Base-by-base conservation (phyloP, 345 rosid species). In the Adansonia digitata region DNA sequence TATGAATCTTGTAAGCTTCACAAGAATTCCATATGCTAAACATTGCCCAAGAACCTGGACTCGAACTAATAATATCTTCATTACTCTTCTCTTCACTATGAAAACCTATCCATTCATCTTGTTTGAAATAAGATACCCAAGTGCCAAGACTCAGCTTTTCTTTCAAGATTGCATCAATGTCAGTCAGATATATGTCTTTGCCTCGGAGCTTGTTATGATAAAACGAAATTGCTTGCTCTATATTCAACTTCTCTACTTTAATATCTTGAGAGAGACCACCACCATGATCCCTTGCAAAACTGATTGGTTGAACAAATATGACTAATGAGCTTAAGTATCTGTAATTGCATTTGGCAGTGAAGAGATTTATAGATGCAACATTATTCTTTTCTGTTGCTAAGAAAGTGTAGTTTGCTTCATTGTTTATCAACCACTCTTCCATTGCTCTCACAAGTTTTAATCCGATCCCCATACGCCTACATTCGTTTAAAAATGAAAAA, bases 21-120 rank as follows among this genome's bases (percentile, higher is more conserved):
- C 87, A 82, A 29, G 90, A 86, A 57, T 83, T 86, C 92, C 92
- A 88, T 35, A 86, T 56, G 78, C 92, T 86, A 40, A 88, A 88
- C 13, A 86, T 72, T 4, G 74, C 77, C 90, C 86, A 82, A 52
- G 88, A 79, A 40, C 82, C 67, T 53, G 87, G 85, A 49, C 72
- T 80, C 24, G 75, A 74, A 17, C 43, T 46, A 0, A 56, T 35
- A 15, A 69, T 31, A 15, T 78, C 84, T 66, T 68, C 70, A 67
- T 46, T 40, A 17, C 27, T 26, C 26, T 64, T 62, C 22, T 56
- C 71, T 10, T 56, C 68, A 14, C 43, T 35, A 4, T 60, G 73
- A 73, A 78, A 69, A 34, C 71, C 56, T 7, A 56, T 18, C 82
- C 85, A 79, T 57, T 77, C 78, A 5, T 88, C 87, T 49, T 79